Conservation (phyloP, 2,329 filamentous ascomycete genomes). For the Sclerotinia subarctica region DNA sequence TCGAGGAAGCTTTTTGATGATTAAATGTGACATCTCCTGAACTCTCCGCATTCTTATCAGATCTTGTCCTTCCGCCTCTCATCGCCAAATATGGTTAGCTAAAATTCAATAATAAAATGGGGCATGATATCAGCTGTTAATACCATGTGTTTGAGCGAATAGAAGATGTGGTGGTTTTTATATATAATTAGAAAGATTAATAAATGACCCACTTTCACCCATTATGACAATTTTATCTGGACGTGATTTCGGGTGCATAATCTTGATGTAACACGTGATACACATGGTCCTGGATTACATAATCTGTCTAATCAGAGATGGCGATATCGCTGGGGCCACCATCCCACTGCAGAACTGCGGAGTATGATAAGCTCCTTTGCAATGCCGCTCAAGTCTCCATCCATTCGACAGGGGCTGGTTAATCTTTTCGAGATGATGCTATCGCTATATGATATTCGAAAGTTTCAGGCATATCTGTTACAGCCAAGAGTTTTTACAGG, state of each 20-base stretch:
- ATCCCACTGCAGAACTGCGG: background rate
- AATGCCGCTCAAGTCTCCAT: background rate
- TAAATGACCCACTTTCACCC: too few relatives aligned
- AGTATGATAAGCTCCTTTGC: background rate
- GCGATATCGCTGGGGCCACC: background rate
- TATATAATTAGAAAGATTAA: too few relatives aligned
- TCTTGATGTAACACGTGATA: too few relatives aligned
- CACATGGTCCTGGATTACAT: too few relatives aligned
- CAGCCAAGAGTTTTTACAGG: background rate
- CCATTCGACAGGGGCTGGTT: background rate
- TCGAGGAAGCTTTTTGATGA: background rate
- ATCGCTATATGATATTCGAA: background rate
- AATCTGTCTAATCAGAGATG: too few relatives aligned
- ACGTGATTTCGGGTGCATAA: too few relatives aligned
- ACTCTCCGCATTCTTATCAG: slow-evolving; percentile 7
- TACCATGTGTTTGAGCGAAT: too few relatives aligned
- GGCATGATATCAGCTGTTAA: too few relatives aligned
- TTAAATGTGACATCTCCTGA: slow-evolving; percentile 6
- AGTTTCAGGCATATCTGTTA: background rate
- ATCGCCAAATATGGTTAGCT: background rate
- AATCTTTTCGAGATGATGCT: background rate
- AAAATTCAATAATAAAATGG: too few relatives aligned
- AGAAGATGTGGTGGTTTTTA: too few relatives aligned
- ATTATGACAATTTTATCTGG: too few relatives aligned
- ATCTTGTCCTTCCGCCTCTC: background rate